Evolutionary conservation across 257 asterid genomes (phyloP).

Genomic region (Scutellaria barbata): DNA sequence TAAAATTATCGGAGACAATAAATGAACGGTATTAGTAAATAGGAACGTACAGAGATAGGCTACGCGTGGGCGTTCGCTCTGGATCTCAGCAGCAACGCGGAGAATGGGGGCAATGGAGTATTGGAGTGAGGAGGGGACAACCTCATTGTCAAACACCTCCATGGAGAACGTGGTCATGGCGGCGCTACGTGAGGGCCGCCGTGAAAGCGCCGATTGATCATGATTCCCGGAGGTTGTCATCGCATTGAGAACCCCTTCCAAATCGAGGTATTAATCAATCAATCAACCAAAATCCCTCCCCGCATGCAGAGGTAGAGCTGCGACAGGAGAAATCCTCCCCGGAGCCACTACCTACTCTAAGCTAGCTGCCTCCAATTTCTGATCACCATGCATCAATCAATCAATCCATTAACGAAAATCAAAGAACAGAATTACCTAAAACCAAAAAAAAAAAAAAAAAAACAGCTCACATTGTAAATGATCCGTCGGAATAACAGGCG

Average conservation of each 20-base stretch:
- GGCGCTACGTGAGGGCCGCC: slow-evolving; percentile 76
- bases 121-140: slow-evolving; percentile 81
- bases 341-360: background rate
- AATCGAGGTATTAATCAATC: slow-evolving; percentile 23
- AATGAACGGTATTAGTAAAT: slow-evolving; percentile 3
- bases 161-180: slow-evolving; percentile 68
- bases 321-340: slow-evolving; percentile 7
- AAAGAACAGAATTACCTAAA: background rate
- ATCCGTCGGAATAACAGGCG: slow-evolving; percentile 19
- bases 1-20: background rate
- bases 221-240: slow-evolving; percentile 49
- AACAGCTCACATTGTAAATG: slow-evolving; percentile 25
- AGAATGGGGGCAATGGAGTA: slow-evolving; percentile 70
- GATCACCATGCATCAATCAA: slow-evolving; percentile 19
- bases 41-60: slow-evolving; percentile 69
- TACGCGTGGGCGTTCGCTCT: slow-evolving; percentile 76
- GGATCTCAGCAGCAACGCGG: slow-evolving; percentile 76
- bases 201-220: slow-evolving; percentile 46
- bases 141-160: slow-evolving; percentile 84
- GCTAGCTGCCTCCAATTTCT: slow-evolving; percentile 28
- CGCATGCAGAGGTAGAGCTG: slow-evolving; percentile 5
- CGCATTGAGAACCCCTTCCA: slow-evolving; percentile 27
- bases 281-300: background rate
- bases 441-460: background rate
- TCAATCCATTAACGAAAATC: background rate